Evolutionary conservation across 371 early-diverging fungal genomes (phyloP), one percentile per base, ranked within the genome.

Genomic region (Mortierella sp.): DNA sequence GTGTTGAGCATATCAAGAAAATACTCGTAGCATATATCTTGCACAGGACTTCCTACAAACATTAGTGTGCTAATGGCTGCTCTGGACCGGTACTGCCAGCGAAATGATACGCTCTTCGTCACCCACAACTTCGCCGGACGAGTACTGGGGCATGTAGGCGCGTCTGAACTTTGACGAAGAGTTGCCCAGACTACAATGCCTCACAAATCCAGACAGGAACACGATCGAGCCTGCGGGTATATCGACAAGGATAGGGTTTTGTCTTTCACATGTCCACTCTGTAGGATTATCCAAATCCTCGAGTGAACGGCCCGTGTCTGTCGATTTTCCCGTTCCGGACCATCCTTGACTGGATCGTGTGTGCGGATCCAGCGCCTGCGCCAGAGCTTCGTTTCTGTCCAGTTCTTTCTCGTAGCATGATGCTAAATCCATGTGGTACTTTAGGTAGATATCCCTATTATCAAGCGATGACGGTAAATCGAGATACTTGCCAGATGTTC

Each of bases 91-190:
- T 4, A 73, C 75, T 0, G 75, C 75, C 37, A 73, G 19, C 21
- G 75, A 73, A 1, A 73, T 49, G 14, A 62, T 21, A 1, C 60
- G 34, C 3, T 68, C 75, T 2, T 44, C 55, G 17, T 24, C 52
- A 11, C 54, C 51, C 42, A 55, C 34, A 15, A 73, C 68, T 27
- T 62, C 51, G 3, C 75, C 75, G 4, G 51, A 43, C 12, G 75
- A 73, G 60, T 55, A 73, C 39, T 73, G 75, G 5, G 75, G 75
- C 75, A 73, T 73, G 43, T 50, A 73, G 7, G 69, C 75, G 2
- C 75, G 63, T 34, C 75, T 53, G 57, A 73, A 73, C 37, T 57
- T 62, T 2, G 56, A 43, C 2, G 75, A 68, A n/a, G 48, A 19
- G 34, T 73, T 73, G 11, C 75, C 75, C 15, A 73, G 39, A 56